These are phyloP conservation scores for Ascochyta rabiei DNA, from an alignment of 2,329 filamentous ascomycete genomes.

Conservation along the genomic window DNA sequence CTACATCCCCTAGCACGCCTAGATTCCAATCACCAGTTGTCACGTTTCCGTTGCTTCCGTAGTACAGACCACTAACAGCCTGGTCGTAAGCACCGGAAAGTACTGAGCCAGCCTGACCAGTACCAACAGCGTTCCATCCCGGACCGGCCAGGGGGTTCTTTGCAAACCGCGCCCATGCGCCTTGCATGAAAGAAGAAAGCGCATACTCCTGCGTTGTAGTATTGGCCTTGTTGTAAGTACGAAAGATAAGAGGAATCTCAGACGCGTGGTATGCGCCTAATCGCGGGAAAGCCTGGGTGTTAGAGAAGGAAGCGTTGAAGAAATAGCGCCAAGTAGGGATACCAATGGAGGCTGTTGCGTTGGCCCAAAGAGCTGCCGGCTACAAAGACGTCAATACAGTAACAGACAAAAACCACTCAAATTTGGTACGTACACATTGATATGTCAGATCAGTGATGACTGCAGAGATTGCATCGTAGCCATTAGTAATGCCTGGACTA, in stretches of 20 bases:
- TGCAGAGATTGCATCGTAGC: constrained; percentile 24
- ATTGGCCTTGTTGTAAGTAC: constrained; percentile 24
- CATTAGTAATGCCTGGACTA: constrained; percentile 18
- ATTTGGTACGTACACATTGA: constrained; percentile 20
- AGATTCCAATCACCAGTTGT: constrained; percentile 23
- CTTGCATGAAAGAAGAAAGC: constrained; percentile 27
- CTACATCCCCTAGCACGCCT: constrained; percentile 27
- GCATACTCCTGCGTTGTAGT: constrained; percentile 29
- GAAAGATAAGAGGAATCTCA: constrained; percentile 33
- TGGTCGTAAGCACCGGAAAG: constrained; percentile 22
- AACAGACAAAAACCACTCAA: background rate
- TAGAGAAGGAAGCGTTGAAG: constrained; percentile 40
- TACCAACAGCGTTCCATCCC: constrained; percentile 32
- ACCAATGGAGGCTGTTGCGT: constrained; percentile 28
- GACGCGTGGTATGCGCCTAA: constrained; percentile 31
- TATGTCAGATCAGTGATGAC: constrained; percentile 27
- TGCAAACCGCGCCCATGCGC: constrained; percentile 37
- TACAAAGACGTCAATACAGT: background rate
- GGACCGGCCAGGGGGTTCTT: constrained; percentile 34
- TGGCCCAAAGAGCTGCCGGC: constrained; percentile 29
- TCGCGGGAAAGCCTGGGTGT: constrained; percentile 22
- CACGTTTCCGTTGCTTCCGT: constrained; percentile 2
- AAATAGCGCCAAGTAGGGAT: constrained; percentile 37
- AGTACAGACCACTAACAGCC: constrained; percentile 11
- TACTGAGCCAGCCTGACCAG: constrained; percentile 18